phyloP scores from a whole-genome alignment of 345 rosid genomes.

The Sonneratia caseolaris region DNA sequence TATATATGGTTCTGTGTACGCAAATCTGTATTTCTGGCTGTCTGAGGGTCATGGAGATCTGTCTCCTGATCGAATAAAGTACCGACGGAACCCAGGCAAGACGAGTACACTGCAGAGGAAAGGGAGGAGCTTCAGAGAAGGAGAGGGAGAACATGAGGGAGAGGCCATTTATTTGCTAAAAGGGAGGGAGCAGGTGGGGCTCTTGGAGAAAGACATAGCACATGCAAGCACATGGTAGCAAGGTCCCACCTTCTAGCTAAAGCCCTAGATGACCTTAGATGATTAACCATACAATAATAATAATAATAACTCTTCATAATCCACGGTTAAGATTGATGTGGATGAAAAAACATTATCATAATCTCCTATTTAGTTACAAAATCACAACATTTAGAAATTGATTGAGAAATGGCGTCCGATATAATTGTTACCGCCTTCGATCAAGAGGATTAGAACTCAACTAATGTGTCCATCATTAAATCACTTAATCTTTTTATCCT shows the following conservation, averaged over 20 bases:
- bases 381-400: no score
- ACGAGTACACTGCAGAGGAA: background rate
- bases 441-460: no score
- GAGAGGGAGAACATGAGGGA: conserved; percentile 1
- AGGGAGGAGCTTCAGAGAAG: background rate
- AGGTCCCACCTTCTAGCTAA: conserved; percentile 33
- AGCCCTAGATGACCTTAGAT: background rate
- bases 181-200: conserved; percentile 46
- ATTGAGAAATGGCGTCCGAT: no score
- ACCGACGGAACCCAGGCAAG: background rate
- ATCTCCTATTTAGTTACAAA: background rate
- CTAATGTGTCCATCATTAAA: no score
- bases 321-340: background rate
- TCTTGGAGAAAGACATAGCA: conserved; percentile 73
- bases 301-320: background rate
- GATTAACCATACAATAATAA: background rate
- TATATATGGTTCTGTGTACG: background rate
- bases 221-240: conserved; percentile 92
- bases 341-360: background rate
- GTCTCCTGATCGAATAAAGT: conserved; percentile 1
- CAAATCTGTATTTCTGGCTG: background rate
- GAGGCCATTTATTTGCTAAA: conserved; percentile 43
- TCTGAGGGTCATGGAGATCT: background rate
- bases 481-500: no score
- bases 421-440: no score